Conservation (phyloP, 2,329 filamentous ascomycete genomes). For the Hypoxylon sp. region DNA sequence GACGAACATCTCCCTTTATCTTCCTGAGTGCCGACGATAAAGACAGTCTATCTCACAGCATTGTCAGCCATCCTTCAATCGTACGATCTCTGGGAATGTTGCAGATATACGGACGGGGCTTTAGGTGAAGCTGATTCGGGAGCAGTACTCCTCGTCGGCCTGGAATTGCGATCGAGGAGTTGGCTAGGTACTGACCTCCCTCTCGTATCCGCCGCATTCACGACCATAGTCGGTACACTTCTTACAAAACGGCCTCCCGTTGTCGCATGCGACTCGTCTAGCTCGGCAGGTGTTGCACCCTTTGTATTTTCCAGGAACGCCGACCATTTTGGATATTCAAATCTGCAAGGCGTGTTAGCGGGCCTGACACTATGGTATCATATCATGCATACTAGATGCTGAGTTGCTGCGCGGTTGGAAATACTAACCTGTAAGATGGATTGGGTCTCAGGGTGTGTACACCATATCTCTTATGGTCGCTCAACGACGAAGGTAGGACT, state of each 20-base stretch:
- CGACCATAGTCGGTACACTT: slow-evolving; percentile 70
- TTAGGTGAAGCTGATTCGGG: slow-evolving; percentile 15
- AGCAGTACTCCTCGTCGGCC: slow-evolving; percentile 19
- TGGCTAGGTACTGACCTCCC: slow-evolving; percentile 59
- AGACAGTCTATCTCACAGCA: slow-evolving; percentile 56
- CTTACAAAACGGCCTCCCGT: slow-evolving; percentile 69
- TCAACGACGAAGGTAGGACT: slow-evolving; percentile 11
- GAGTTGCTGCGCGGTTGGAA: background rate
- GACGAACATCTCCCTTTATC: slow-evolving; percentile 68
- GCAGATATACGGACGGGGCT: background rate
- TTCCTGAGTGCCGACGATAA: slow-evolving; percentile 71
- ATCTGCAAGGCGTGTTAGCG: slow-evolving; percentile 25
- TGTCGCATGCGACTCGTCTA: slow-evolving; percentile 63
- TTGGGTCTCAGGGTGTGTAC: slow-evolving; percentile 15
- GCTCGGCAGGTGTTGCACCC: slow-evolving; percentile 72
- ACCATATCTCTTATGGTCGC: slow-evolving; percentile 10
- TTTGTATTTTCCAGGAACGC: slow-evolving; percentile 73
- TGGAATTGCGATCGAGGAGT: slow-evolving; percentile 5
- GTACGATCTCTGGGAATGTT: background rate
- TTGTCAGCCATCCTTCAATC: slow-evolving; percentile 12
- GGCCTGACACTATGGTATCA: background rate
- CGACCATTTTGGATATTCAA: slow-evolving; percentile 62
- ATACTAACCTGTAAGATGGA: slow-evolving; percentile 34
- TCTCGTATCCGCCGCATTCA: slow-evolving; percentile 71
- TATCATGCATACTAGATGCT: slow-evolving; percentile 16